phyloP scores from a whole-genome alignment of 208 protist species.

The Lotmaria passim region DNA sequence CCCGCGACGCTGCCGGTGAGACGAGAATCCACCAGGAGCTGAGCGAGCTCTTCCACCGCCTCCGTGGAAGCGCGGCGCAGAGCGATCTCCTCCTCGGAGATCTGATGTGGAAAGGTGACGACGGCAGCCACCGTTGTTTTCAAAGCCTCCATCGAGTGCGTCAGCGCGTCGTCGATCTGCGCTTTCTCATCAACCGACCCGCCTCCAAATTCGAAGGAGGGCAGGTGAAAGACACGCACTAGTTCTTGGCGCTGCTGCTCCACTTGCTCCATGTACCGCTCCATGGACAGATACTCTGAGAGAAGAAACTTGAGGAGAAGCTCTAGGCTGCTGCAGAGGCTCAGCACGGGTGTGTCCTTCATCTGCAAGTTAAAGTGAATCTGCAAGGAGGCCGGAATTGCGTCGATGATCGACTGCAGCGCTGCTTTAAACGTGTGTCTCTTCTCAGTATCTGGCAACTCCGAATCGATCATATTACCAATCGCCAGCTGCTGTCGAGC shows the following conservation, averaged over 20 bases:
- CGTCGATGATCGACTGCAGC: slow-evolving; percentile 31
- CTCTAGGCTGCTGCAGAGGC: slow-evolving; percentile 17
- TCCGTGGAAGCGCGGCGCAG: slow-evolving; percentile 27
- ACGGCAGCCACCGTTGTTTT: slow-evolving; percentile 45
- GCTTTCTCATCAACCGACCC: neutral
- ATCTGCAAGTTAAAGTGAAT: slow-evolving; percentile 33
- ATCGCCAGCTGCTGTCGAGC: slow-evolving; percentile 9
- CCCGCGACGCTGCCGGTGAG: slow-evolving; percentile 8
- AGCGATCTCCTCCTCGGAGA: slow-evolving; percentile 33
- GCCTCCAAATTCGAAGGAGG: neutral
- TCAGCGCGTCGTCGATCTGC: slow-evolving; percentile 28
- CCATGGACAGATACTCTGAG: slow-evolving; percentile 39
- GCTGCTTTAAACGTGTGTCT: slow-evolving; percentile 9
- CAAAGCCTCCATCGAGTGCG: slow-evolving; percentile 18
- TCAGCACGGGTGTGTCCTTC: slow-evolving; percentile 19
- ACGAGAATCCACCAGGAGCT: slow-evolving; percentile 49
- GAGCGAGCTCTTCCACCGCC: slow-evolving; percentile 72
- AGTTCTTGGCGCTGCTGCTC: slow-evolving; percentile 20
- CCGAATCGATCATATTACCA: neutral
- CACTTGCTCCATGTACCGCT: slow-evolving; percentile 37
- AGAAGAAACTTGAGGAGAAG: slow-evolving; percentile 27
- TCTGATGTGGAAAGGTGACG: slow-evolving; percentile 36
- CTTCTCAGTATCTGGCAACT: neutral
- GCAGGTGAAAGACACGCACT: slow-evolving; percentile 19
- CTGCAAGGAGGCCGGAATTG: slow-evolving; percentile 34